Conservation (phyloP, 805 yeast genomes). For the Ogataea salicorniae region DNA sequence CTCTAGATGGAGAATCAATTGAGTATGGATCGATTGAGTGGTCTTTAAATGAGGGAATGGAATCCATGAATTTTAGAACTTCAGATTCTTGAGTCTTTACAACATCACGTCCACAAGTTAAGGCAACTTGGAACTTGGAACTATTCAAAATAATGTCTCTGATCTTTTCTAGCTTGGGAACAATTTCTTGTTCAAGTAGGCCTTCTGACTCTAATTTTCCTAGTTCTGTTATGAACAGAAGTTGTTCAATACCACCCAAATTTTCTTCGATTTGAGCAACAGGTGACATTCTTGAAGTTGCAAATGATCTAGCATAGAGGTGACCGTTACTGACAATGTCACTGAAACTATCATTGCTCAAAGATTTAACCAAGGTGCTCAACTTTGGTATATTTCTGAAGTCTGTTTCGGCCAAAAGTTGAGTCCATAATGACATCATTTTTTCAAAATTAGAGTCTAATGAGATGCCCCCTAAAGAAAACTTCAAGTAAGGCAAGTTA, state of each 20-base stretch:
- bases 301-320: conserved; percentile 64
- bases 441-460: conserved; percentile 57
- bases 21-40: conserved; percentile 13
- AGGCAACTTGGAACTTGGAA: conserved; percentile 42
- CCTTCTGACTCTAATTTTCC: conserved; percentile 48
- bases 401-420: conserved; percentile 64
- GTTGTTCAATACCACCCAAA: conserved; percentile 72
- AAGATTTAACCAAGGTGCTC: conserved; percentile 62
- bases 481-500: conserved; percentile 43
- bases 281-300: conserved; percentile 59
- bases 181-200: conserved; percentile 46
- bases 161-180: conserved; percentile 58
- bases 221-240: conserved; percentile 61
- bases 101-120: conserved; percentile 52
- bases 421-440: conserved; percentile 61
- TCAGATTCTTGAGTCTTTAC: conserved; percentile 33
- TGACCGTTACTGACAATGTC: conserved; percentile 86
- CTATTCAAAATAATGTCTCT: conserved; percentile 40
- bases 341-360: conserved; percentile 74
- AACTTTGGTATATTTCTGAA: conserved; percentile 65
- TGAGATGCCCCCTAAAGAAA: conserved; percentile 63
- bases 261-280: conserved; percentile 57
- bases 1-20: not conserved
- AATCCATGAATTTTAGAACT: conserved; percentile 29
- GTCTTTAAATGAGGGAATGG: conserved; percentile 4